Base-by-base conservation (phyloP, 192 early-diverging fungal genomes). In the Spizellomyces sp. region DNA sequence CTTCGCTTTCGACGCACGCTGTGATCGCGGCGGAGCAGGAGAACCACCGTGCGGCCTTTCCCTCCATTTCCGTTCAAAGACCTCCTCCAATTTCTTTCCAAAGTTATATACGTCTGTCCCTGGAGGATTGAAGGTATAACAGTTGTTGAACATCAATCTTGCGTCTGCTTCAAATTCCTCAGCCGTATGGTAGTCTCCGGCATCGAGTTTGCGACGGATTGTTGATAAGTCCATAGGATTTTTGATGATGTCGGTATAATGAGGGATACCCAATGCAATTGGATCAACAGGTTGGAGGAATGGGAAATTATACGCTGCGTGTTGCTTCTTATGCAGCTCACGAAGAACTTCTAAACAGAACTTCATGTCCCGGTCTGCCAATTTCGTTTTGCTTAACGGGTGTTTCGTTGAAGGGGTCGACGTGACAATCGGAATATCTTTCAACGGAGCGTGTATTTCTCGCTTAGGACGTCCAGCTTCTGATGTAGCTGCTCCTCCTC, bases 171-270 rank as follows among this genome's bases (percentile, higher is more conserved):
- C 88, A 66, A 93, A 94, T 52, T 90, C 90, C 12, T 87, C 83
- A 8, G 84, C 76, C 41, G 71, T 74, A 10, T 70, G 56, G 72
- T 96, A 96, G 14, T 82, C 77, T 5, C 85, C 87, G 47, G 72
- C 58, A 50, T 93, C 89, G 6, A 95, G 79, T 77, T 89, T 90
- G 56, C 77, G 74, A 71, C 83, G 80, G 10, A 96, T 89, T 0
- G 95, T 96, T 27, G 84, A 81, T 47, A 96, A 72, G 73, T 96
- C 95, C 92, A 96, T 96, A 8, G 95, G 95, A 63, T 90, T 68
- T 65, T 92, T 94, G 79, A 96, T 85, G 27, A 98, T 84, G 5
- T 79, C 80, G 41, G 87, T 86, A 81, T 99, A 99, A 64, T 89
- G 87, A 14, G 95, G 96, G 54, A 98, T 93, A 62, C 86, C 85